These are phyloP conservation scores for Bruguiera sexangula DNA, from an alignment of 345 rosid species.

Conservation along the genomic window DNA sequence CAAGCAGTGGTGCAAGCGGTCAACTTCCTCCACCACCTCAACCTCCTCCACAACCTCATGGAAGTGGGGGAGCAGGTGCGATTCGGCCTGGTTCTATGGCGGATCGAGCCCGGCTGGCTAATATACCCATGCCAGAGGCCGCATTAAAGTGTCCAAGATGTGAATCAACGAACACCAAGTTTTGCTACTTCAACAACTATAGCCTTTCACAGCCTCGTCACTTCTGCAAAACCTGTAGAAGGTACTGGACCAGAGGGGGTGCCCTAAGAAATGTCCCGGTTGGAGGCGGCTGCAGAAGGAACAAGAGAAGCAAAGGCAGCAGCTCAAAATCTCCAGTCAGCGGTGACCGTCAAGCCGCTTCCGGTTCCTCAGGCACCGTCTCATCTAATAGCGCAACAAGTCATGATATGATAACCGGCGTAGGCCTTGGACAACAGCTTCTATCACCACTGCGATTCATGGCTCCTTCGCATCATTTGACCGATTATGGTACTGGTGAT, in stretches of 20 bases:
- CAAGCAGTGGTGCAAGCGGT: constrained; percentile 20
- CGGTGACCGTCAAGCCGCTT: not conserved
- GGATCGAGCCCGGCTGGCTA: not conserved
- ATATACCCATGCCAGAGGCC: not conserved
- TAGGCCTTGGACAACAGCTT: constrained; percentile 41
- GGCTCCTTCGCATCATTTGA: constrained; percentile 50
- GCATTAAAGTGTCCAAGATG: constrained; percentile 6
- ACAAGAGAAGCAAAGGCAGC: constrained; percentile 6
- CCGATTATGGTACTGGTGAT: constrained; percentile 35
- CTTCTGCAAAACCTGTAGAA: constrained; percentile 5
- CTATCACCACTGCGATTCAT: constrained; percentile 44
- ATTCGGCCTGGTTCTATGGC: constrained; percentile 51
- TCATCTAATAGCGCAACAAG: constrained; percentile 21
- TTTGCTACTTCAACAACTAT: constrained; percentile 4
- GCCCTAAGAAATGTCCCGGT: constrained; percentile 4
- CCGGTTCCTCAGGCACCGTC: not conserved
- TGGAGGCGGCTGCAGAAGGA: constrained; percentile 4
- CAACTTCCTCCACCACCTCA: constrained; percentile 38
- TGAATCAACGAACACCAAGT: constrained; percentile 1
- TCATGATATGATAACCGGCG: constrained; percentile 27
- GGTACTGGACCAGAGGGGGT: constrained; percentile 9
- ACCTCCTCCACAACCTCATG: constrained; percentile 46
- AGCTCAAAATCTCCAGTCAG: constrained; percentile 2
- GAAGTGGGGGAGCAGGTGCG: constrained; percentile 48
- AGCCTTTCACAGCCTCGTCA: constrained; percentile 6